Percentiles rank a stretch among this genome's conserved stretches.
Conservation (phyloP, 2,329 filamentous ascomycete species). For the Colletotrichum orchidophilum region DNA sequence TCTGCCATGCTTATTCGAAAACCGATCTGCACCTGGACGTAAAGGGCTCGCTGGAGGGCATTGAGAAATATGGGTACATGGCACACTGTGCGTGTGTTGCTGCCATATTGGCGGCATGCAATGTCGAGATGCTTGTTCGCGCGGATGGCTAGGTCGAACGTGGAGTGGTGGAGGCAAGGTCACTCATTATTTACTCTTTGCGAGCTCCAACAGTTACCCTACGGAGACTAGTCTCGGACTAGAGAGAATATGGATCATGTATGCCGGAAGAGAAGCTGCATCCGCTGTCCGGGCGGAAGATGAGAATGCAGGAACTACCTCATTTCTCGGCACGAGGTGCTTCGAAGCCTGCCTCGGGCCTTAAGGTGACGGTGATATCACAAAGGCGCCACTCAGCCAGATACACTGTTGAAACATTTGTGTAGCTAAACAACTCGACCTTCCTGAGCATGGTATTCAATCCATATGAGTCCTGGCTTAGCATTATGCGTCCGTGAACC, state of each 20-base stretch:
- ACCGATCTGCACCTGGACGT: constrained; percentile 2
- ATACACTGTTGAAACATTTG: background rate
- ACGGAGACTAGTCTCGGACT: constrained; percentile 4
- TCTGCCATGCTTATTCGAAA: background rate
- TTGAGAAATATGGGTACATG: background rate
- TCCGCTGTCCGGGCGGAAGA: background rate
- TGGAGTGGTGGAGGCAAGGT: background rate
- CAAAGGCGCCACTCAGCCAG: background rate
- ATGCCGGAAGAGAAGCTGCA: constrained; percentile 1
- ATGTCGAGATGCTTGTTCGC: background rate
- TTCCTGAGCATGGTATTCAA: too few species aligned
- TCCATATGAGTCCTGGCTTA: background rate
- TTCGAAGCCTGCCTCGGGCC: background rate
- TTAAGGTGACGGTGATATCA: background rate
- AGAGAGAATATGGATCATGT: background rate
- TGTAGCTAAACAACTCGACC: too few species aligned
- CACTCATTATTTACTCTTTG: background rate
- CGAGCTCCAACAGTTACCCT: constrained; percentile 11
- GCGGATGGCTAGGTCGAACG: background rate
- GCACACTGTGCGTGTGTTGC: constrained; percentile 7
- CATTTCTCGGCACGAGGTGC: background rate
- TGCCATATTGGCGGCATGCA: background rate
- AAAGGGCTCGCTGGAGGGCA: background rate
- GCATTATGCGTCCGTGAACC: background rate
- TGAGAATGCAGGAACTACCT: background rate